phyloP scores from a whole-genome alignment of 129 eudicot species.

The Flaveria brownii region DNA sequence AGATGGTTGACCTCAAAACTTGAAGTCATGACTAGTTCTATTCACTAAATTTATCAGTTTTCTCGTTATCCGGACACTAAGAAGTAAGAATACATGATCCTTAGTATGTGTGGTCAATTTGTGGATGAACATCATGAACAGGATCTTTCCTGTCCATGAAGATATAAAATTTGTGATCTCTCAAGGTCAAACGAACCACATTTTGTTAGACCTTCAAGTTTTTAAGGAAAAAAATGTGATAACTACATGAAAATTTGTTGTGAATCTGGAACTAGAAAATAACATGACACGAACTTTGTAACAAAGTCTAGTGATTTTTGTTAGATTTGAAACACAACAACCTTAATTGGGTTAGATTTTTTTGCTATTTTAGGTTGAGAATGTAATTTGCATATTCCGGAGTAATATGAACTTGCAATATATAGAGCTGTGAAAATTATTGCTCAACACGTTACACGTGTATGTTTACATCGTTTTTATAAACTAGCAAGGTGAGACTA shows the following conservation, averaged over 20 bases:
- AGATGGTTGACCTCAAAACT: constrained; percentile 13
- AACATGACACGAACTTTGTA: neutral
- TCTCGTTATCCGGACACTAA: neutral
- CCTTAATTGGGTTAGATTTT: neutral
- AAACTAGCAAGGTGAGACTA: constrained; percentile 3
- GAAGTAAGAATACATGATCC: neutral
- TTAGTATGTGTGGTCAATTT: neutral
- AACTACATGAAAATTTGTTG: neutral
- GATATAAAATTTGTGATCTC: neutral
- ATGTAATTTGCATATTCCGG: neutral
- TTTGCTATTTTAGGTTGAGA: neutral
- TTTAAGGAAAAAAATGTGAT: neutral
- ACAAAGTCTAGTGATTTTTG: neutral
- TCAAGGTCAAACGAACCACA: constrained; percentile 4
- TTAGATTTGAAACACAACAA: constrained; percentile 11
- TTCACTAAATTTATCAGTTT: neutral
- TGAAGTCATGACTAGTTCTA: neutral
- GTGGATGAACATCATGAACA: neutral
- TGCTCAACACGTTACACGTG: neutral
- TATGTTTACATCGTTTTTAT: neutral
- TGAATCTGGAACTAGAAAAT: constrained; percentile 10
- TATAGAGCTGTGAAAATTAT: neutral
- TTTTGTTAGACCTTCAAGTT: constrained; percentile 1
- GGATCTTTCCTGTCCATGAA: neutral
- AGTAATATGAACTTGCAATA: constrained; percentile 5